Conservation (phyloP, 148 eudicot species). For the Tetragonia tetragonoides region DNA sequence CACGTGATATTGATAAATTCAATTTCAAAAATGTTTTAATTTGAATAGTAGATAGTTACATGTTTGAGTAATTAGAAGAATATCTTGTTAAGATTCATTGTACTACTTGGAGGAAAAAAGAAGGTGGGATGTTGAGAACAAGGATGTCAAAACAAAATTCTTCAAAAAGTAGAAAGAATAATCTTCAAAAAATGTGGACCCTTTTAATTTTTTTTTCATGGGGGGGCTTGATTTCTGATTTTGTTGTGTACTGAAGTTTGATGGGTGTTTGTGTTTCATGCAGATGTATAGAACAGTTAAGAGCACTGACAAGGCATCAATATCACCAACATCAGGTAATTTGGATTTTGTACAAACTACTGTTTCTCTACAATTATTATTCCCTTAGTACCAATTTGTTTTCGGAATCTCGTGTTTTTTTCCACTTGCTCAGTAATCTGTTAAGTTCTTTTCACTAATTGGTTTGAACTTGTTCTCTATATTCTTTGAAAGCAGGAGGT, state of each 20-base stretch:
- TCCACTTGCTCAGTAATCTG: too few relatives aligned
- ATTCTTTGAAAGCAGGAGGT: too few relatives aligned
- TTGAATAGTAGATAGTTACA: not conserved
- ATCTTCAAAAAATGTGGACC: conserved; percentile 22
- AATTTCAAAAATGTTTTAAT: too few relatives aligned
- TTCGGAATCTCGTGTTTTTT: too few relatives aligned
- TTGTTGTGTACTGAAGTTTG: not conserved
- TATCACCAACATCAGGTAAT: conserved; percentile 35
- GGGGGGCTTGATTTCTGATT: not conserved
- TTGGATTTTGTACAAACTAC: conserved; percentile 24
- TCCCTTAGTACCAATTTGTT: not conserved
- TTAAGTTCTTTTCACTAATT: too few relatives aligned
- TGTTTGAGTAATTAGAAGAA: not conserved
- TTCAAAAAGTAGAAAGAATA: conserved; percentile 4
- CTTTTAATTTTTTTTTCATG: not conserved
- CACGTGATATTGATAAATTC: too few relatives aligned
- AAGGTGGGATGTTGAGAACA: not conserved
- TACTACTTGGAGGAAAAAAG: too few relatives aligned
- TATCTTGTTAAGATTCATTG: not conserved
- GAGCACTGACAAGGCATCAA: conserved; percentile 70
- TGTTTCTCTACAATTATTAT: conserved; percentile 25
- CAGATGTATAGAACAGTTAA: conserved; percentile 99
- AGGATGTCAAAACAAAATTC: conserved; percentile 9
- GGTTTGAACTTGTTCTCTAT: too few relatives aligned
- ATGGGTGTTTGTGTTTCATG: conserved; percentile 26